Evolutionary conservation across 2,329 filamentous ascomycete genomes (phyloP).

Genomic region (Clonostachys solani): DNA sequence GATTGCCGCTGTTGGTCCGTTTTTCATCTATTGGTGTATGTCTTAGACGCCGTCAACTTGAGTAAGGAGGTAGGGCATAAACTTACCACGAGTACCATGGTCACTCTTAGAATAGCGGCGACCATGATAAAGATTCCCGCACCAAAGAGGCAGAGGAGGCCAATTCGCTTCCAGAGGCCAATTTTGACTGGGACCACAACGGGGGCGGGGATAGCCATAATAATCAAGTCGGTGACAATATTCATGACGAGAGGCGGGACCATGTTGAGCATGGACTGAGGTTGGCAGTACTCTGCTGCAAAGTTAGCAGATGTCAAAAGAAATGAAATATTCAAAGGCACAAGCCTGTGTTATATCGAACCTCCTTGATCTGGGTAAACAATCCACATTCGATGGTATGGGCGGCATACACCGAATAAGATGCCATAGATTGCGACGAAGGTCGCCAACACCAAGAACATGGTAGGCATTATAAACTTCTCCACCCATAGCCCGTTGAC

Average conservation of each 20-base stretch:
- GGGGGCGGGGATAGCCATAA: conserved; percentile 25
- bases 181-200: conserved; percentile 14
- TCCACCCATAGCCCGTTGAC: conserved; percentile 24
- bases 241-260: conserved; percentile 22
- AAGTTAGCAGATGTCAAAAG: no score
- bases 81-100: conserved; percentile 18
- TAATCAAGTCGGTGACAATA: conserved; percentile 21
- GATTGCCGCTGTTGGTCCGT: conserved; percentile 14
- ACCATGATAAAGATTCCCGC: conserved; percentile 23
- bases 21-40: no score
- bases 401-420: conserved; percentile 19
- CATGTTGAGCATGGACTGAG: conserved; percentile 20
- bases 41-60: no score
- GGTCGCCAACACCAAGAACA: conserved; percentile 17
- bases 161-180: conserved; percentile 18
- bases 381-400: conserved; percentile 24
- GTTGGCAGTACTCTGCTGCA: conserved; percentile 13
- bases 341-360: conserved; percentile 7
- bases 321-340: no score
- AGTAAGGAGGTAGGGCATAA: background rate
- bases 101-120: conserved; percentile 14
- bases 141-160: conserved; percentile 20
- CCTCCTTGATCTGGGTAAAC: conserved; percentile 26
- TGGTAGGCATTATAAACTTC: conserved; percentile 23
- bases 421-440: conserved; percentile 15